Conservation (phyloP, 106 monocot species). For the Allium sativum region DNA sequence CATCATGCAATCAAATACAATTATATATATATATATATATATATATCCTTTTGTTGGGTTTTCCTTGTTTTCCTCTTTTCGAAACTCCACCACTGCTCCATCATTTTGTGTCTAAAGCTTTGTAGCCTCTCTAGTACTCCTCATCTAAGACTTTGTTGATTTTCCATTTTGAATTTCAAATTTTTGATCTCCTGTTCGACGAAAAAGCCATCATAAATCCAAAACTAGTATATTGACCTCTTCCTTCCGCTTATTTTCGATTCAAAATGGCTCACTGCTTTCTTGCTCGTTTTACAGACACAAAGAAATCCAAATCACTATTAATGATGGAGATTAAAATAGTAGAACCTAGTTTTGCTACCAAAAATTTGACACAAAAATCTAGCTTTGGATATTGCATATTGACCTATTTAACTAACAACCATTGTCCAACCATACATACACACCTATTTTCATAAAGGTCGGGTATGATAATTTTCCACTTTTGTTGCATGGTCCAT, state of each 20-base stretch:
- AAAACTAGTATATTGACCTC: neutral
- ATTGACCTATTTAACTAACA: too few species aligned
- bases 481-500: neutral
- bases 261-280: too few species aligned
- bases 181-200: too few species aligned
- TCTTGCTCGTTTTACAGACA: neutral
- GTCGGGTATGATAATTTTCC: too few species aligned
- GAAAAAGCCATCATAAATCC: neutral
- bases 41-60: conserved; percentile 15
- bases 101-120: conserved; percentile 10
- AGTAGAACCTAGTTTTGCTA: too few species aligned
- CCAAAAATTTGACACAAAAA: too few species aligned
- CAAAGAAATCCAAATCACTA: neutral
- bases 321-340: too few species aligned
- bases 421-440: too few species aligned
- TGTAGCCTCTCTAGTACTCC: conserved; percentile 26
- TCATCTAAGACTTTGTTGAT: conserved; percentile 23
- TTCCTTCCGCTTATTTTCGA: neutral
- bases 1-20: conserved; percentile 15
- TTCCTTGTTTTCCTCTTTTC: conserved; percentile 9
- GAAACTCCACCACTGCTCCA: conserved; percentile 30
- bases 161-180: conserved; percentile 14
- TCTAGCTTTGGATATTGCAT: too few species aligned
- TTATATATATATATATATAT: too few species aligned
- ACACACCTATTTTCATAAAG: too few species aligned